Base-by-base conservation (phyloP, 148 eudicot species). In the Rhododendron kiyosumense region DNA sequence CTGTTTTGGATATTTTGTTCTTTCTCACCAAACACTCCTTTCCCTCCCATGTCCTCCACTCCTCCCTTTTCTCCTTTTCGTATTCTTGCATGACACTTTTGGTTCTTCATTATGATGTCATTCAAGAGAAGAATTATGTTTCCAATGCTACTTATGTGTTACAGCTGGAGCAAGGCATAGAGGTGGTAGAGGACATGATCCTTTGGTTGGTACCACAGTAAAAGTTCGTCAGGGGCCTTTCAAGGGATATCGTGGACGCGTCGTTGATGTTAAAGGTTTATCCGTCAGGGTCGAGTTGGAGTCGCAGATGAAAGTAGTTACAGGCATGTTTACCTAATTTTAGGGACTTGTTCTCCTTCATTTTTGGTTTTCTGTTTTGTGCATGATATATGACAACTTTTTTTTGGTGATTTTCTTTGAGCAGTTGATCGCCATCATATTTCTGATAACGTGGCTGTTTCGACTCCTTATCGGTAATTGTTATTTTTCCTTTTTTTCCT, bases 211-310 rank as follows among this genome's bases (percentile, higher is more conserved):
- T 46, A 92, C 94, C 59, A 87, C 92, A 6, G 86, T 95, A 15
- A 97, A 94, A 90, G 88, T 97, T 83, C 96, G 98, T 17, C 86
- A 90, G 74, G 99, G 99, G 82, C 98, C 95, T 48, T 93, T 89
- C 76, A 97, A 95, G 88, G 99, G 99, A 77, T 94, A 94, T 88
- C 94, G 94, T 81, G 99, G 99, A 30, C 98, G 97, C 85, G 99
- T 96, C 77, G 90, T 88, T 82, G 99, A 95, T 81, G 89, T 97
- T 79, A 94, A 94, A 89, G 99, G 98, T 61, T 82, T 91, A 65
- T 87, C 91, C 45, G 94, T 95, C 34, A 93, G 99, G 61, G 94
- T 97, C 89, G 98, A 97, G 87, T 87, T 97, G 87, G 99, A 97
- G 85, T 91, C 98, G 46, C 98, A 94, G 83, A 97, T 97, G 99